These are phyloP conservation scores for Clarireedia sp. DNA, from an alignment of 2,329 filamentous ascomycete species.

Conservation along the genomic window DNA sequence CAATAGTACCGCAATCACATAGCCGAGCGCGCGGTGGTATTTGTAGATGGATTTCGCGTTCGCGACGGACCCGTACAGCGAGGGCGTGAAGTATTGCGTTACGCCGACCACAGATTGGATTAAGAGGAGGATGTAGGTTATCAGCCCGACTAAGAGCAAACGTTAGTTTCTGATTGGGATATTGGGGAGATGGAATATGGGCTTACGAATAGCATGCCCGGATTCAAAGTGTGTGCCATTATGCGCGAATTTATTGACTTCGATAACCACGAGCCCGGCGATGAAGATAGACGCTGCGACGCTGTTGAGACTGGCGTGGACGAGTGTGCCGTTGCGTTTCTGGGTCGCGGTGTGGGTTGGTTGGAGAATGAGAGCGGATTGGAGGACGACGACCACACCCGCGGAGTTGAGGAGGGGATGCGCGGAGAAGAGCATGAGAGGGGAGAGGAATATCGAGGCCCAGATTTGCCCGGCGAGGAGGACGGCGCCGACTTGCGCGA, in stretches of 20 bases:
- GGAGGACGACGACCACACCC: conserved; percentile 65
- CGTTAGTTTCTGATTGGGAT: too few relatives aligned
- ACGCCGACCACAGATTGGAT: conserved; percentile 73
- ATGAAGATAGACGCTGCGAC: conserved; percentile 45
- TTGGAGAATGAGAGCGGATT: conserved; percentile 79
- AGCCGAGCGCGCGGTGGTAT: conserved; percentile 75
- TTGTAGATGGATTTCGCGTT: conserved; percentile 82
- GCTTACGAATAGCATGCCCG: conserved; percentile 58
- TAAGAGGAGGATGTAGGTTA: conserved; percentile 61
- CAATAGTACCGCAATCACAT: conserved; percentile 61
- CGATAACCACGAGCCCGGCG: conserved; percentile 62
- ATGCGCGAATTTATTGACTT: conserved; percentile 73
- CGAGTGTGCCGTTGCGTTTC: conserved; percentile 52
- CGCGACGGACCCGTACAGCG: conserved; percentile 68
- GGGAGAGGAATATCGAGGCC: conserved; percentile 61
- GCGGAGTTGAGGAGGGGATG: conserved; percentile 68
- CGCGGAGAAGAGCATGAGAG: conserved; percentile 73
- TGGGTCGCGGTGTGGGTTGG: conserved; percentile 72
- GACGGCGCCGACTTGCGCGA: conserved; percentile 72
- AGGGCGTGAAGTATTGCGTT: conserved; percentile 70
- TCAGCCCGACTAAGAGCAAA: conserved; percentile 59
- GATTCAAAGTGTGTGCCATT: conserved; percentile 68
- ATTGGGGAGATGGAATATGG: too few relatives aligned
- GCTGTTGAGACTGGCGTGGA: conserved; percentile 65
- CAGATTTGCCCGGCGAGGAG: conserved; percentile 71